Evolutionary conservation across 176 grass and related monocot genomes (phyloP), one percentile per base, ranked within the genome.

Genomic region (Avena atlantica): DNA sequence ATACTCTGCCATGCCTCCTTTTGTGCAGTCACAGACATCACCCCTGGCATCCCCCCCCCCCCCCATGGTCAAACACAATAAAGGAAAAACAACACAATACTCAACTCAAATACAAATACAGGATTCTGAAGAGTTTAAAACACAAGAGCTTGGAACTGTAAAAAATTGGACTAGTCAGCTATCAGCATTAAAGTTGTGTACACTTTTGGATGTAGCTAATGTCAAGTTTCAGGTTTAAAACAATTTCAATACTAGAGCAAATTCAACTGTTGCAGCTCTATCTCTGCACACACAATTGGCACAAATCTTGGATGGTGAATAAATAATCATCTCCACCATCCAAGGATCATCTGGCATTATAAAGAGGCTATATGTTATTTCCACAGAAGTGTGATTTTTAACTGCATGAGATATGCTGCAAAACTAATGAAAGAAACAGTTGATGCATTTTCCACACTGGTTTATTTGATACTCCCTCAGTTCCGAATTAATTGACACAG

Each of bases 311-410:
- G 20, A 74, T 74, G 71, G 45, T 49, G 71, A 50, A 74, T 15
- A 50, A 74, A 50, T 45, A 74, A 50, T 50, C n/a, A 24, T 49
- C n/a, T 74, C 71, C 45, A 24, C 12, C 14, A 24, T 14, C 44
- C 42, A 50, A 74, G n/a, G 49, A 49, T 74, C 6, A 9, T 70
- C 70, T 49, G 70, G n/a, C 44, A 74, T 49, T 6, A 74, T 24
- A 74, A 49, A 74, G 5, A 75, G 47, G 11, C 21, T 75, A 75
- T 8, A 75, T 75, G 72, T 27, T 51, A 75, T 75, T 75, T 75
- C 47, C 72, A 27, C 51, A 51, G 5, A 77, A 49, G 5, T 49
- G 31, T 6, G 12, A 37, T 34, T 20, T 85, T 80, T 85, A 76
- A 78, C 17, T 45, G 31, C 50, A 70, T 8, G 4, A 62, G 42